Conservation (phyloP, 2,329 filamentous ascomycete species). For the Westerdykella aurantiaca region DNA sequence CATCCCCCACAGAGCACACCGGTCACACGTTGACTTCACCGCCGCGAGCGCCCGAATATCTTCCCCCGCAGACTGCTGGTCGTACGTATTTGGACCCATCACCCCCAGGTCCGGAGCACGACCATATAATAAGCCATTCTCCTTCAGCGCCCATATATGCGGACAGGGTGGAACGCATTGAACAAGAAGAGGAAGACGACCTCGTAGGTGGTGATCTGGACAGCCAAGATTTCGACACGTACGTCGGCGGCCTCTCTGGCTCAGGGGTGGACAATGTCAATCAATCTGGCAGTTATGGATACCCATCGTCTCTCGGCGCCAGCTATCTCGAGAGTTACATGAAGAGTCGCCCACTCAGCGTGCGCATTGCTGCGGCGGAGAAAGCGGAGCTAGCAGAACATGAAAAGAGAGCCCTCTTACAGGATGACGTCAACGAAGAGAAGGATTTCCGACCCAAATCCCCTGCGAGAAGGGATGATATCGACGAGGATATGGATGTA, state of each 20-base stretch:
- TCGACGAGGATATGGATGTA: slow-evolving; percentile 22
- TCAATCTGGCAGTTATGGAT: slow-evolving; percentile 31
- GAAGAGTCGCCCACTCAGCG: slow-evolving; percentile 30
- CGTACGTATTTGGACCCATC: slow-evolving; percentile 25
- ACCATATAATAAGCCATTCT: too few relatives aligned
- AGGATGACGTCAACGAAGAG: slow-evolving; percentile 2
- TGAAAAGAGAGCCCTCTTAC: slow-evolving; percentile 18
- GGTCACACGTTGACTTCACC: slow-evolving; percentile 8
- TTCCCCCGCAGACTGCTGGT: slow-evolving; percentile 14
- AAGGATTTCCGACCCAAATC: slow-evolving; percentile 1
- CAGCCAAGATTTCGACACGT: slow-evolving; percentile 22
- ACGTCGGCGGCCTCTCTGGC: slow-evolving; percentile 32
- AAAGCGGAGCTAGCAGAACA: slow-evolving; percentile 21
- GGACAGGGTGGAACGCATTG: slow-evolving; percentile 8
- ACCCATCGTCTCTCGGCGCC: slow-evolving; percentile 30
- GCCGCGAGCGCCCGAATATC: slow-evolving; percentile 6
- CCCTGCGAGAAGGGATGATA: slow-evolving; percentile 3
- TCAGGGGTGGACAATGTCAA: slow-evolving; percentile 32
- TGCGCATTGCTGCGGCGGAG: slow-evolving; percentile 31
- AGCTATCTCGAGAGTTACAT: slow-evolving; percentile 37
- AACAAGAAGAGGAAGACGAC: slow-evolving; percentile 12
- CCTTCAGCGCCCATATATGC: slow-evolving; percentile 17
- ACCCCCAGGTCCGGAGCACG: slow-evolving; percentile 5
- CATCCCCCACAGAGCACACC: slow-evolving; percentile 19
- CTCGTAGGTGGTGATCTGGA: not conserved